phyloP scores from a whole-genome alignment of 805 yeast species.

The Candida sithepensis region DNA sequence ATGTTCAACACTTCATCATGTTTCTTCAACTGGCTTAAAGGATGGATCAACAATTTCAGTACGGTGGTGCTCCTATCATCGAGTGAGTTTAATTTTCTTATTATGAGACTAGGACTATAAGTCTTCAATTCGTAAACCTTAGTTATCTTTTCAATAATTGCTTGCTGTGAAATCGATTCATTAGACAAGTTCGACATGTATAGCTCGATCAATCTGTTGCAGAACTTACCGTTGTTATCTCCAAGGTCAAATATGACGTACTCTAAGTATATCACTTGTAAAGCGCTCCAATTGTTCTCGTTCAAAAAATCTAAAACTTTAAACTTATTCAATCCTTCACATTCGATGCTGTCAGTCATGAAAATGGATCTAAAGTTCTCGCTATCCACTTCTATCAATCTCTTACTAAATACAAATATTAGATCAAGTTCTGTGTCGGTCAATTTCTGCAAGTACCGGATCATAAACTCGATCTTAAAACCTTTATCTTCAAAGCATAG shows the following conservation, averaged over 20 bases:
- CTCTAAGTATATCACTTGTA: slow-evolving; percentile 49
- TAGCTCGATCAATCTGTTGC: slow-evolving; percentile 40
- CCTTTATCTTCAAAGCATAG: slow-evolving; percentile 24
- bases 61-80: slow-evolving; percentile 15
- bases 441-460: slow-evolving; percentile 58
- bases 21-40: slow-evolving; percentile 55
- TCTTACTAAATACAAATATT: slow-evolving; percentile 52
- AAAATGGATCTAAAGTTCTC: slow-evolving; percentile 49
- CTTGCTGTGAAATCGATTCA: slow-evolving; percentile 10
- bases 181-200: slow-evolving; percentile 33
- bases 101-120: slow-evolving; percentile 38
- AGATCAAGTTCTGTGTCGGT: slow-evolving; percentile 45
- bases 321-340: slow-evolving; percentile 52
- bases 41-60: slow-evolving; percentile 48
- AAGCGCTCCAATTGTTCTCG: slow-evolving; percentile 10
- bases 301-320: slow-evolving; percentile 53
- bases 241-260: slow-evolving; percentile 41
- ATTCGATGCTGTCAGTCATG: slow-evolving; percentile 58
- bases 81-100: slow-evolving; percentile 15
- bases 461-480: slow-evolving; percentile 42
- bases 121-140: slow-evolving; percentile 31
- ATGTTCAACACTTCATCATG: slow-evolving; percentile 64
- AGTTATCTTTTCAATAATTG: slow-evolving; percentile 30
- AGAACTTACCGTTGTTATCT: slow-evolving; percentile 36
- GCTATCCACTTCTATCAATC: slow-evolving; percentile 42